phyloP scores from a whole-genome alignment of 257 asterid genomes.

The Penstemon barbatus region DNA sequence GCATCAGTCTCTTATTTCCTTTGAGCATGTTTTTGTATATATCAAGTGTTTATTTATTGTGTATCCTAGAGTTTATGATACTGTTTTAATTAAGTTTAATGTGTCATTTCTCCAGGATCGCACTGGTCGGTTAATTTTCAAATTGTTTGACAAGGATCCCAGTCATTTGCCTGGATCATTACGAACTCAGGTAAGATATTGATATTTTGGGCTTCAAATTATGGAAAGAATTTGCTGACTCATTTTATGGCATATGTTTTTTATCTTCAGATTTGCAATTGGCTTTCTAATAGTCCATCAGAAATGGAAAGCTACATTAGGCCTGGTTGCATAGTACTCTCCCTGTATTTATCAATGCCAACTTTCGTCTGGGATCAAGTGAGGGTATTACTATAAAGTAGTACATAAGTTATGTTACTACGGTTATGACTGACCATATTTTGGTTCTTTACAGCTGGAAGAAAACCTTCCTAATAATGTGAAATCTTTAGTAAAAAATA shows the following conservation, averaged over 20 bases:
- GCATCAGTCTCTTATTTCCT: constrained; percentile 4
- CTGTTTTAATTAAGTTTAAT: constrained; percentile 13
- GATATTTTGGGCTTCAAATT: constrained; percentile 12
- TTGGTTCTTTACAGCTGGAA: constrained; percentile 58
- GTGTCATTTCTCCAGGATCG: constrained; percentile 61
- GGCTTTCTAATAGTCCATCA: constrained; percentile 88
- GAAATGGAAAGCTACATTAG: constrained; percentile 95
- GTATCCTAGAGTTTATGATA: constrained; percentile 11
- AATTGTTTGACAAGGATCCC: constrained; percentile 95
- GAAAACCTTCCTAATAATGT: constrained; percentile 54
- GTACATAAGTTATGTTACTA: not conserved
- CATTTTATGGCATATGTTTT: constrained; percentile 23
- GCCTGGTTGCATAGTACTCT: constrained; percentile 85
- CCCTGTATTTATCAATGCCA: constrained; percentile 81
- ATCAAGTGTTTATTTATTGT: not conserved
- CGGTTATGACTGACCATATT: constrained; percentile 26
- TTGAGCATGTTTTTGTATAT: not conserved
- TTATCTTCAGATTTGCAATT: constrained; percentile 61
- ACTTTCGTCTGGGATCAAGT: constrained; percentile 74
- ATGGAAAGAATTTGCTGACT: constrained; percentile 9
- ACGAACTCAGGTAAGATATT: constrained; percentile 59
- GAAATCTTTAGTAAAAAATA: constrained; percentile 50
- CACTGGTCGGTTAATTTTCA: constrained; percentile 78
- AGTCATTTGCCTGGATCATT: constrained; percentile 81
- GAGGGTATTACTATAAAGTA: constrained; percentile 38